Percentiles rank a stretch among this genome's conserved stretches.
phyloP scores from a whole-genome alignment of 331 rosid genomes.

The Saraca asoca region DNA sequence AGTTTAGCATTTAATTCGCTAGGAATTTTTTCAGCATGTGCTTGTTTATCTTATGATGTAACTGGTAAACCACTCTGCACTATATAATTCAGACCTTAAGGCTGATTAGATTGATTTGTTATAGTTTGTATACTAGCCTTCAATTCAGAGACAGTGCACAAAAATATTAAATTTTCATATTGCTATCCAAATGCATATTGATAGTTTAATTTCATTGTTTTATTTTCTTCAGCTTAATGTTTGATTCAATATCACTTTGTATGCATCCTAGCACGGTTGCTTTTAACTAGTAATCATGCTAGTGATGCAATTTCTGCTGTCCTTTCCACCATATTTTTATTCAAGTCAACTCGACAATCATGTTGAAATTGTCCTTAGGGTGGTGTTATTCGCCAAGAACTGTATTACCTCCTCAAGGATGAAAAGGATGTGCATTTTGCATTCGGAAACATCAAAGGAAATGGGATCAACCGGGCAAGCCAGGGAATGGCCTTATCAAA shows the following conservation, averaged over 20 bases:
- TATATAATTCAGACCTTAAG: no score
- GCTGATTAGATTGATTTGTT: no score
- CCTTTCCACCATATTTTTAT: slow-evolving; percentile 17
- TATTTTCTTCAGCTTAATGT: slow-evolving; percentile 12
- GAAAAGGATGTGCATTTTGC: slow-evolving; percentile 73
- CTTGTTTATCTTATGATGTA: background rate
- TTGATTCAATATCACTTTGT: slow-evolving; percentile 14
- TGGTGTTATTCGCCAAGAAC: slow-evolving; percentile 87
- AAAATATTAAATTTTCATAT: slow-evolving; percentile 18
- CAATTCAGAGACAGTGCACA: background rate
- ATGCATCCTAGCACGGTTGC: slow-evolving; percentile 7
- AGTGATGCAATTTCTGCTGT: background rate
- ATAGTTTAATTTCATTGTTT: slow-evolving; percentile 1
- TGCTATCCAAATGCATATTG: background rate
- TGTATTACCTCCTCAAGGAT: slow-evolving; percentile 84
- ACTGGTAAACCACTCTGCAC: background rate
- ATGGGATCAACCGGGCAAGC: slow-evolving; percentile 70
- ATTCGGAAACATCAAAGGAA: slow-evolving; percentile 73
- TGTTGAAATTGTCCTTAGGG: slow-evolving; percentile 55
- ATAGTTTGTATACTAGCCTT: slow-evolving; percentile 4
- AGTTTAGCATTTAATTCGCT: background rate
- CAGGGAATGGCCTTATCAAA: slow-evolving; percentile 83
- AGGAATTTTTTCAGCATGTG: slow-evolving; percentile 6
- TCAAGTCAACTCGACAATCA: slow-evolving; percentile 10
- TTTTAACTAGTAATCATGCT: background rate